phyloP scores from a whole-genome alignment of 805 yeast genomes.

The Yarrowia bubula region DNA sequence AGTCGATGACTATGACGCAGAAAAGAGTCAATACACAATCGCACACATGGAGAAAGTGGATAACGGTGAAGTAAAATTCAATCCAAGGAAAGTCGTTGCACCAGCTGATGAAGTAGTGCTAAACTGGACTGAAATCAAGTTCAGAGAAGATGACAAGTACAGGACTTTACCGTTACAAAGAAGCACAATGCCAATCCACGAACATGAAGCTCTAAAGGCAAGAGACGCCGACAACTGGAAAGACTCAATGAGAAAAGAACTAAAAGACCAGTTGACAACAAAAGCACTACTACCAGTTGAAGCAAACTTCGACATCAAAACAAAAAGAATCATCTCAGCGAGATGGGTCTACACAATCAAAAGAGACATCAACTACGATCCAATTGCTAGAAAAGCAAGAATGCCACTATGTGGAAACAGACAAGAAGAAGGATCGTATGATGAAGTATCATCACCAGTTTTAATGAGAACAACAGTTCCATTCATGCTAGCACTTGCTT shows the following conservation, averaged over 20 bases:
- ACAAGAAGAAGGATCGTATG: neutral
- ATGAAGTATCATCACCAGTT: neutral
- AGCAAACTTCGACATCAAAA: neutral
- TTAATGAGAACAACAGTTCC: neutral
- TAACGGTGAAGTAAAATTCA: too few relatives aligned
- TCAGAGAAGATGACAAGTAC: neutral
- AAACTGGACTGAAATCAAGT: neutral
- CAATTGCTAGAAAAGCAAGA: neutral
- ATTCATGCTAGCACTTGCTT: neutral
- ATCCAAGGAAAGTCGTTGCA: too few relatives aligned
- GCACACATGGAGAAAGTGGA: too few relatives aligned
- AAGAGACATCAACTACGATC: neutral
- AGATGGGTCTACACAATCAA: neutral
- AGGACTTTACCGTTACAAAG: too few relatives aligned
- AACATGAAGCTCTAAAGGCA: neutral
- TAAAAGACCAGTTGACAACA: neutral
- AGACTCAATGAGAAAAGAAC: neutral
- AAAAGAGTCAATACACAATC: too few relatives aligned
- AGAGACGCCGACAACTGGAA: neutral
- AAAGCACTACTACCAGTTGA: neutral
- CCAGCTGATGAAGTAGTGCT: neutral
- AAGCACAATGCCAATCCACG: neutral
- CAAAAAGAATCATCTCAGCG: neutral
- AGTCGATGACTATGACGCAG: too few relatives aligned
- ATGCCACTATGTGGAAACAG: neutral